Evolutionary conservation across 139 green algal species (phyloP), one percentile per base, ranked within the genome.

Genomic region (Coelastrella sp.): DNA sequence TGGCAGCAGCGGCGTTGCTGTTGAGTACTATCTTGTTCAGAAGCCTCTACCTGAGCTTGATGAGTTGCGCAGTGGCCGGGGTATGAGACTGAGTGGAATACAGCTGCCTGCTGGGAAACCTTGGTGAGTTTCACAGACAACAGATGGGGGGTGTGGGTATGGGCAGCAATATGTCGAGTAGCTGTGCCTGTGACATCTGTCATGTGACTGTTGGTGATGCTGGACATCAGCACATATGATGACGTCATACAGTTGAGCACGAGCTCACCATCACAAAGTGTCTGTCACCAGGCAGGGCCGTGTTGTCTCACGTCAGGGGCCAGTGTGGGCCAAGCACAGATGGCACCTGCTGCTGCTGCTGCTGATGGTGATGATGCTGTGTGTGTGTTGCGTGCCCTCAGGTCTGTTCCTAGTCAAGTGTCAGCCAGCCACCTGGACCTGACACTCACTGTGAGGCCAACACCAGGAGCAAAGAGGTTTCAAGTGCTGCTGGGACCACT

Each of bases 1-100:
- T 70, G 65, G 56, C 56, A 24, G 79, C 10, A 17, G 61, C 6
- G 65, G 25, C 0, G 25, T 14, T 20, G 82, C 63, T 57, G 68
- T 73, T 72, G 85, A 90, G 73, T 84, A 90, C 65, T 76, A 73
- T 8, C 79, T 96, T 7, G 68, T 94, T 11, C 93, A 96, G 91
- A 76, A 87, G 70, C 93, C 89, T 0, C 22, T 92, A 22, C 78
- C 84, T 22, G 88, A 94, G 90, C 72, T 95, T 0, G 49, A 83
- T 10, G 4, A 85, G 80, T 27, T 95, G 73, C 83, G 93, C 27
- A 57, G 49, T 8, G 82, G 89, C 4, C 58, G 74, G 3, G 85
- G 85, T 19, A 24, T 90, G 9, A 60, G 74, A 59, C 73, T 90
- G 73, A 22, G 59, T 6, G 85, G 73, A 8, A 65, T 84, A 20